phyloP scores from a whole-genome alignment of 805 yeast species.

The Blastobotrys chiropterorum region DNA sequence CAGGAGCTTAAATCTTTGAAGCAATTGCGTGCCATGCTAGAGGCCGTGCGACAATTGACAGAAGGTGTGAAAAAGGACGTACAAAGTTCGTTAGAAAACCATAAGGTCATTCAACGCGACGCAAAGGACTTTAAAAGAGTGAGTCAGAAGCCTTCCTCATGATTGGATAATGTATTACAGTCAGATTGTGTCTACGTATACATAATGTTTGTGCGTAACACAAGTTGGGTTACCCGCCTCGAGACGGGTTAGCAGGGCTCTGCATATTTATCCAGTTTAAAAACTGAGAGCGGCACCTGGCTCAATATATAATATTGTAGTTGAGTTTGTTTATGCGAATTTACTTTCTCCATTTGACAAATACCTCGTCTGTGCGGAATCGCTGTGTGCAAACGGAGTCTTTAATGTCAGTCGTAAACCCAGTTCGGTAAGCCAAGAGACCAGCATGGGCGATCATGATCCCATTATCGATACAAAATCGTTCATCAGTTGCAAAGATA shows the following conservation, averaged over 20 bases:
- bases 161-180: too few relatives aligned
- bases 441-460: slow-evolving; percentile 99
- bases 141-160: neutral
- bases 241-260: too few relatives aligned
- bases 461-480: slow-evolving; percentile 96
- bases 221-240: too few relatives aligned
- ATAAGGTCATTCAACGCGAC: slow-evolving; percentile 7
- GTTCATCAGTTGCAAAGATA: slow-evolving; percentile 92
- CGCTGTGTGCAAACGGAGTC: slow-evolving; percentile 88
- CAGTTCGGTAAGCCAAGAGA: slow-evolving; percentile 74
- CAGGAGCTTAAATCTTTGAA: slow-evolving; percentile 10
- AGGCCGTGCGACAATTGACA: slow-evolving; percentile 16
- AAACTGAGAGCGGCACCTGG: too few relatives aligned
- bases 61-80: slow-evolving; percentile 15
- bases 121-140: slow-evolving; percentile 1
- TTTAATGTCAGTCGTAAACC: slow-evolving; percentile 49
- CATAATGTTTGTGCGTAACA: too few relatives aligned
- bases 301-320: neutral
- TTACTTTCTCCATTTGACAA: slow-evolving; percentile 77
- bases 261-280: too few relatives aligned
- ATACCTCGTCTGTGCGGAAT: slow-evolving; percentile 91
- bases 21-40: slow-evolving; percentile 18
- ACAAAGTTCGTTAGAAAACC: slow-evolving; percentile 14
- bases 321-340: neutral
- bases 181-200: too few relatives aligned